phyloP scores from a whole-genome alignment of 495 filamentous ascomycete genomes.

The Aspergillus baeticus region DNA sequence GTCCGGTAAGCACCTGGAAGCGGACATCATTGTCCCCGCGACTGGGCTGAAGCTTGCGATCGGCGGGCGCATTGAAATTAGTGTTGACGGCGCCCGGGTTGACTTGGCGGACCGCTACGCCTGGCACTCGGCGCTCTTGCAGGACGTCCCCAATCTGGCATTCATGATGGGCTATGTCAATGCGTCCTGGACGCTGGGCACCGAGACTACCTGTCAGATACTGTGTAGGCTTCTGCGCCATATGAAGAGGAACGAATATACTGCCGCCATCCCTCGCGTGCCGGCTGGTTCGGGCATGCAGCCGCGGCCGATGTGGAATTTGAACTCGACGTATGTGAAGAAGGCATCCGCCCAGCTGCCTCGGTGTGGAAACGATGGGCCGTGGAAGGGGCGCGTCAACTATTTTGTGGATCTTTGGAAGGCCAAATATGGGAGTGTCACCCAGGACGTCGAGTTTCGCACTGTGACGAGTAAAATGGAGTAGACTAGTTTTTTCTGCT shows the following conservation, averaged over 20 bases:
- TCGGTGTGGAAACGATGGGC: background rate
- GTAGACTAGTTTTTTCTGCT: too few relatives aligned
- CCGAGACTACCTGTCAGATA: constrained; percentile 29
- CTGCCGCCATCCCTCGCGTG: too few relatives aligned
- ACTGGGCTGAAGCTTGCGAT: background rate
- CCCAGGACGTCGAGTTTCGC: background rate
- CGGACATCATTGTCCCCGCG: constrained; percentile 2
- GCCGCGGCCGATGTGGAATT: too few relatives aligned
- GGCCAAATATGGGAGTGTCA: background rate
- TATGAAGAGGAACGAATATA: too few relatives aligned
- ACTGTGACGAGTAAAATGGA: too few relatives aligned
- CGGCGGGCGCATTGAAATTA: too few relatives aligned
- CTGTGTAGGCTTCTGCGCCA: background rate
- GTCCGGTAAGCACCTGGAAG: background rate
- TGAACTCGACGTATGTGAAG: too few relatives aligned
- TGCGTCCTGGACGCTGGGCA: constrained; percentile 50
- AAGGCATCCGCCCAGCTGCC: background rate
- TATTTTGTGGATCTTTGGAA: background rate
- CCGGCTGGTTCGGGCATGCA: too few relatives aligned
- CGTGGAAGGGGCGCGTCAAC: background rate
- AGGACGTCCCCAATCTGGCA: constrained; percentile 49
- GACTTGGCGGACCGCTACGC: constrained; percentile 18
- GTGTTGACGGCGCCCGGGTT: background rate
- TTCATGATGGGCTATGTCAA: constrained; percentile 48
- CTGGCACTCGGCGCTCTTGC: constrained; percentile 50